These are phyloP conservation scores for Claviceps purpurea DNA, from an alignment of 2,329 filamentous ascomycete species.

Conservation along the genomic window DNA sequence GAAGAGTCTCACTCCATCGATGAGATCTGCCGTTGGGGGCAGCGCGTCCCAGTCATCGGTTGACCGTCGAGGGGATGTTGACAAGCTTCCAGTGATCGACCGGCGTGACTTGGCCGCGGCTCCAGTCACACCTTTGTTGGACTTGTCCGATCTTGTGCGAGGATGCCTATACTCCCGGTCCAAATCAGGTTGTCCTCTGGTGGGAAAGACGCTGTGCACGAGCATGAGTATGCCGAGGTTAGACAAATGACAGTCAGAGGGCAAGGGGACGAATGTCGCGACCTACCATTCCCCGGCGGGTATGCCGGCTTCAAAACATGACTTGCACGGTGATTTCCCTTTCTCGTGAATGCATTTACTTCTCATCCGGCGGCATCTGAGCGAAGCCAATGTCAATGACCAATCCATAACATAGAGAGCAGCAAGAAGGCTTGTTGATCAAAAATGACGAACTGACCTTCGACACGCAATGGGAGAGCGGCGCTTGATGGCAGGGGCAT, in stretches of 20 bases:
- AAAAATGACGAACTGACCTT: constrained; percentile 23
- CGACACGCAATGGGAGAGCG: constrained; percentile 39
- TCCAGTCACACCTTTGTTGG: constrained; percentile 24
- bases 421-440: too few relatives aligned
- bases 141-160: constrained; percentile 34
- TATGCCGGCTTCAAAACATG: constrained; percentile 37
- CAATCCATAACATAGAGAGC: neutral
- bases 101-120: constrained; percentile 24
- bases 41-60: constrained; percentile 35
- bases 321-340: constrained; percentile 34
- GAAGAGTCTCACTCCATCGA: constrained; percentile 40
- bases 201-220: constrained; percentile 32
- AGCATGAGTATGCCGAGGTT: neutral
- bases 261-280: neutral
- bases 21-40: constrained; percentile 33
- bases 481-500: constrained; percentile 26
- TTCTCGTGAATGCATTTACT: constrained; percentile 42
- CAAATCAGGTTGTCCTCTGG: constrained; percentile 37
- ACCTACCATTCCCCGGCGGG: constrained; percentile 35
- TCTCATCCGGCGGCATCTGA: constrained; percentile 41
- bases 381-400: neutral
- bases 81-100: constrained; percentile 18
- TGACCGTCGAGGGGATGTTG: constrained; percentile 9
- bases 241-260: neutral
- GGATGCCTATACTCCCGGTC: constrained; percentile 45